These are phyloP conservation scores for Epichloe aotearoae DNA, from an alignment of 2,329 filamentous ascomycete species.

Conservation along the genomic window DNA sequence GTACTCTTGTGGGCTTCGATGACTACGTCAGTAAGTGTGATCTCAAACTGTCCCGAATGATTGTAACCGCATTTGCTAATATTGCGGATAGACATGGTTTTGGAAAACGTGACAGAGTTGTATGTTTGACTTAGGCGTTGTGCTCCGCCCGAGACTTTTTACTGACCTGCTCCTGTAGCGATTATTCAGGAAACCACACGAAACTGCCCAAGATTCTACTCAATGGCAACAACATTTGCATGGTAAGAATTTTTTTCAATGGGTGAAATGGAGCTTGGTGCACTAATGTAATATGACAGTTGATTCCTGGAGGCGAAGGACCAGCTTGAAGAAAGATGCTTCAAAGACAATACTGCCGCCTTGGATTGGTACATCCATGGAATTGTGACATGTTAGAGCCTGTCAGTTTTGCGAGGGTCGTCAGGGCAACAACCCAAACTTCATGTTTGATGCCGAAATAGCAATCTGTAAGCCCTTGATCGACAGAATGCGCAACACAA, in stretches of 20 bases:
- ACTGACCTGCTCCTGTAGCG: constrained; percentile 38
- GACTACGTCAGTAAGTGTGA: constrained; percentile 93
- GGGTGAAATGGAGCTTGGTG: neutral
- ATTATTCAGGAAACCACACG: constrained; percentile 76
- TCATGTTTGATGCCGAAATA: neutral
- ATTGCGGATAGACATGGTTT: constrained; percentile 68
- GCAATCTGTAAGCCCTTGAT: neutral
- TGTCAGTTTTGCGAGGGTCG: neutral
- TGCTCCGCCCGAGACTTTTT: neutral
- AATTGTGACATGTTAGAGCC: neutral
- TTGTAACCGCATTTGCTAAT: constrained; percentile 1
- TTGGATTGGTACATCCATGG: neutral
- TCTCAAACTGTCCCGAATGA: neutral
- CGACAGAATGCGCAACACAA: neutral
- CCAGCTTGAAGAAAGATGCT: constrained; percentile 23
- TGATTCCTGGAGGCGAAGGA: constrained; percentile 68
- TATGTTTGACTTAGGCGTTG: constrained; percentile 28
- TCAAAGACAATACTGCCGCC: neutral
- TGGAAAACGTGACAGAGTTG: constrained; percentile 97
- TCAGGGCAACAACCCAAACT: neutral
- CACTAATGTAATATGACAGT: constrained; percentile 27
- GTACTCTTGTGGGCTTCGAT: constrained; percentile 88
- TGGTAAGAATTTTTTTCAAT: constrained; percentile 49
- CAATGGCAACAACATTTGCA: constrained; percentile 98
- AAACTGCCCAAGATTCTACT: constrained; percentile 90